Percentiles rank a stretch among this genome's conserved stretches.
These are phyloP conservation scores for Stentor roeselii DNA, from an alignment of 73 alveolate species.

Conservation along the genomic window DNA sequence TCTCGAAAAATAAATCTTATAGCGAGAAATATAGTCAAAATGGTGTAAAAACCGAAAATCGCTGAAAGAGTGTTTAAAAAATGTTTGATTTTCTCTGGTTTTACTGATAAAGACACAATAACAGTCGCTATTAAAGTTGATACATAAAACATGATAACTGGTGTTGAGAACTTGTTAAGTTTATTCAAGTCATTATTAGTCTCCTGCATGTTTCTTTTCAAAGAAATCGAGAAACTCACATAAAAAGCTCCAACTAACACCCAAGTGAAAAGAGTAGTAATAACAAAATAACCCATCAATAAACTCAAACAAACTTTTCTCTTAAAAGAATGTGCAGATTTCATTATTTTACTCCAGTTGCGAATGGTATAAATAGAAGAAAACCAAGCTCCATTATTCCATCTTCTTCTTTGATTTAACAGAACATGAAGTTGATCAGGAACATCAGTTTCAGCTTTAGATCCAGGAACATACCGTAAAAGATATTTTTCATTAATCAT, in stretches of 20 bases:
- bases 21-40: neutral
- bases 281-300: neutral
- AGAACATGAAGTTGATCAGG: slow-evolving; percentile 15
- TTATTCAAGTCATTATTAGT: no score
- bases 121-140: neutral
- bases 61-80: neutral
- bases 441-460: neutral
- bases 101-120: slow-evolving; percentile 2
- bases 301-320: neutral
- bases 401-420: slow-evolving; percentile 14
- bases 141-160: no score
- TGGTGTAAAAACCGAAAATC: neutral
- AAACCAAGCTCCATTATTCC: slow-evolving; percentile 15
- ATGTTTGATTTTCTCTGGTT: neutral
- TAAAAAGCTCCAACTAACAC: neutral
- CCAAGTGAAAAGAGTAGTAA: slow-evolving; percentile 1
- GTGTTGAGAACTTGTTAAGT: no score
- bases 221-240: neutral
- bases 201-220: no score
- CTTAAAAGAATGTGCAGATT: neutral
- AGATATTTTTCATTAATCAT: neutral
- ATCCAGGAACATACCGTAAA: neutral
- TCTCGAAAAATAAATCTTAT: neutral
- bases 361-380: neutral
- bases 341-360: neutral